Percentiles rank a stretch among this genome's conserved stretches.
Evolutionary conservation across 2,329 filamentous ascomycete genomes (phyloP).

Genomic region (Ceratocystis cacaofunesta): DNA sequence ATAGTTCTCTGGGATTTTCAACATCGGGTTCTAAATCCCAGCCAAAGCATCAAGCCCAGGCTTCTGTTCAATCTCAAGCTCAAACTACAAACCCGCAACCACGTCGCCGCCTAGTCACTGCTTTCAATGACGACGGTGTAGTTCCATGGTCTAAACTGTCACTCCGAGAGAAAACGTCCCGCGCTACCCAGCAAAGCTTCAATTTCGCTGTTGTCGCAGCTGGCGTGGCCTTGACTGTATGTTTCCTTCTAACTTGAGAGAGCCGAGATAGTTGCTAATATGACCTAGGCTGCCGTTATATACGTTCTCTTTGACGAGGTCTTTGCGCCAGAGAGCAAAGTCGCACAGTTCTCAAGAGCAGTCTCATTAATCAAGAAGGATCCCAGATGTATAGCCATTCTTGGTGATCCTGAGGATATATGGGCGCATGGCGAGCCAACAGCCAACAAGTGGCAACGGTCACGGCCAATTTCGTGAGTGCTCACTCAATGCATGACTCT

Average conservation of each 20-base stretch:
- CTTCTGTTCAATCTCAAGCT: not conserved
- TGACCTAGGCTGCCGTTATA: conserved; percentile 51
- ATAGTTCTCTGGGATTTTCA: conserved; percentile 28
- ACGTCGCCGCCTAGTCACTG: conserved; percentile 56
- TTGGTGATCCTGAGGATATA: conserved; percentile 64
- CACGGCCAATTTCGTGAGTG: conserved; percentile 43
- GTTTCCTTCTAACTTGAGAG: conserved; percentile 18
- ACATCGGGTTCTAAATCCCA: conserved; percentile 20
- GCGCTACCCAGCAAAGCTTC: conserved; percentile 79
- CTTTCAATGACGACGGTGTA: conserved; percentile 72
- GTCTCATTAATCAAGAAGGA: conserved; percentile 66
- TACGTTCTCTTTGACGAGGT: conserved; percentile 72
- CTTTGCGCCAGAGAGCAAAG: conserved; percentile 73
- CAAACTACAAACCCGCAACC: conserved; percentile 25
- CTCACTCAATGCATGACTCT: not conserved
- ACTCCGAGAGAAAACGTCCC: conserved; percentile 59
- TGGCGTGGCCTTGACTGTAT: conserved; percentile 62
- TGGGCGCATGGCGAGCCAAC: conserved; percentile 69
- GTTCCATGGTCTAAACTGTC: conserved; percentile 71
- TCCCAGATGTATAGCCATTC: conserved; percentile 51
- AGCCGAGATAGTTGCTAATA: conserved; percentile 8
- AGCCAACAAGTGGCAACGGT: conserved; percentile 63
- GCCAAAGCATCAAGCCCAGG: not conserved
- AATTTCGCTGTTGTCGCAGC: conserved; percentile 67
- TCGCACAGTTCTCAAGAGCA: conserved; percentile 73